Base-by-base conservation (phyloP, 2,329 filamentous ascomycete species). In the Conoideocrella luteorostrata region DNA sequence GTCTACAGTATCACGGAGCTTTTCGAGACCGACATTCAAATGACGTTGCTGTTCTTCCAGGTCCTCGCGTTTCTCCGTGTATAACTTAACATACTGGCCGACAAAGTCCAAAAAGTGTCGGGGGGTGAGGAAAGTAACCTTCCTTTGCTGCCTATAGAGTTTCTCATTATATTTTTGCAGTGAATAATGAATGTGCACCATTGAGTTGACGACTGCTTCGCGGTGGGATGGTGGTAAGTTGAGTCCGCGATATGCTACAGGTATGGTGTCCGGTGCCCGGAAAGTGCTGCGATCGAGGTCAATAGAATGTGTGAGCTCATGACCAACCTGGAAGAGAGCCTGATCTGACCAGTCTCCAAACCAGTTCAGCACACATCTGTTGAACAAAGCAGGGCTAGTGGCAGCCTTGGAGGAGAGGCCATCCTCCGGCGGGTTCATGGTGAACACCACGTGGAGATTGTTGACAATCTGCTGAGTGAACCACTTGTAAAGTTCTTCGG, bases 401-500 rank as follows among this genome's bases (percentile, higher is more conserved):
- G 93, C 94, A 45, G 93, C 93, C 71, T 96, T 97, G 24, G 89
- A 95, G 2, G 88, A 93, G 7, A 99, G 71, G 1, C 93, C 91
- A 55, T 93, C 93, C 60, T 96, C 88, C 0, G 93, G 94, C 12
- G 93, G 93, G 65, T 99, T 99, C 93, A 99, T 99, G 3, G 93
- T 99, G 65, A 99, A 98, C 18, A 99, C 93, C 38, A 99, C 93
- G 58, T 99, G 93, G 32, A 99, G 71, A 60, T 99, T 99, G 72
- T 95, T 95, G 62, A 98, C 87, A 57, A 99, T 97, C 64, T 99
- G 93, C 57, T 95, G 88, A 0, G 94, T 98, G 70, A 99, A 99
- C 93, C 93, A 99, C 70, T 97, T 97, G 76, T 98, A 98, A n/a
- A 98, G 74, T 65, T 99, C 93, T 69, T 99, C 94, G 54, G 95